Conservation (phyloP, 1,284 basidiomycete species). For the Vanrija sp. region DNA sequence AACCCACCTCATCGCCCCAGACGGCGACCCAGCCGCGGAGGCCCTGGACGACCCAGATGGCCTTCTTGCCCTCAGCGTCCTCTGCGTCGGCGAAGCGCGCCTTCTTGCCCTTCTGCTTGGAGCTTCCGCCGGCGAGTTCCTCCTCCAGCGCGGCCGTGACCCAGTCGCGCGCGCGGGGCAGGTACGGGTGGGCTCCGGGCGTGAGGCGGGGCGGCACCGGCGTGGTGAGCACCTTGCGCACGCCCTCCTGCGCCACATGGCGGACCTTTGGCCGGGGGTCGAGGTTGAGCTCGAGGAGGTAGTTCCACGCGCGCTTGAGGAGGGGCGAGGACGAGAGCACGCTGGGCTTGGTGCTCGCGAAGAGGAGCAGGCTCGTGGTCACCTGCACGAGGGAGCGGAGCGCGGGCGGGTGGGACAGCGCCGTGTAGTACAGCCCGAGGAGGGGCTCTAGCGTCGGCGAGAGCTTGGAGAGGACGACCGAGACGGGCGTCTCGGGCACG, state of each 20-base stretch:
- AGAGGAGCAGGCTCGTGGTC: constrained; percentile 67
- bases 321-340: constrained; percentile 68
- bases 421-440: constrained; percentile 62
- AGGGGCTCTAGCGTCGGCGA: constrained; percentile 59
- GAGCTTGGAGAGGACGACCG: constrained; percentile 44
- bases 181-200: constrained; percentile 68
- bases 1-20: constrained; percentile 59
- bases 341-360: constrained; percentile 59
- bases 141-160: constrained; percentile 64
- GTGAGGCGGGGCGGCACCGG: constrained; percentile 69
- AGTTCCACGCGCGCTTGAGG: constrained; percentile 60
- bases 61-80: constrained; percentile 62
- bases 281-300: constrained; percentile 75
- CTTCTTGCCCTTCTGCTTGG: constrained; percentile 59
- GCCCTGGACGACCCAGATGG: constrained; percentile 73
- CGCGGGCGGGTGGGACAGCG: constrained; percentile 46
- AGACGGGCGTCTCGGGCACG: constrained; percentile 63
- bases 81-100: constrained; percentile 52
- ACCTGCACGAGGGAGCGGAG: constrained; percentile 52
- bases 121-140: constrained; percentile 57
- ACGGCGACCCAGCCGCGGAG: constrained; percentile 60
- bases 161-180: constrained; percentile 73
- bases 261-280: constrained; percentile 93
- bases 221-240: constrained; percentile 67
- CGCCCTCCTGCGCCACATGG: constrained; percentile 79